phyloP scores from a whole-genome alignment of 495 filamentous ascomycete species.

The Talaromyces nanjingensis region DNA sequence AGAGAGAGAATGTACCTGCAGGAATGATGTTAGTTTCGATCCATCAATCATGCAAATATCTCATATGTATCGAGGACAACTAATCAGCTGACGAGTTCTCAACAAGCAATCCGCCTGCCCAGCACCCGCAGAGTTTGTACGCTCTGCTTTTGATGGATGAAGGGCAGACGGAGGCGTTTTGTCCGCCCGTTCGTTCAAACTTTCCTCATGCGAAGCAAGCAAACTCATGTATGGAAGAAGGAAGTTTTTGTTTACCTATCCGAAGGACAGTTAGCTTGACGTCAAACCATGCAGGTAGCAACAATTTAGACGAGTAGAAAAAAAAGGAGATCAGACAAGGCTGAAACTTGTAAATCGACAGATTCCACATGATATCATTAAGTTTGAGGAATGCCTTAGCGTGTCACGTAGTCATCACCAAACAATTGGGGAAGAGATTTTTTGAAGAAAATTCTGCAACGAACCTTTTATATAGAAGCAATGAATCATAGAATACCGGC shows the following conservation, averaged over 20 bases:
- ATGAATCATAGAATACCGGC: not conserved
- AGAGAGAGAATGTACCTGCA: conserved; percentile 17
- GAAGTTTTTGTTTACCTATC: conserved; percentile 48
- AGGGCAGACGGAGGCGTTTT: conserved; percentile 66
- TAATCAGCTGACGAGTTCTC: conserved; percentile 95
- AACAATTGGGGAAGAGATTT: conserved; percentile 22
- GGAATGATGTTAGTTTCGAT: conserved; percentile 12
- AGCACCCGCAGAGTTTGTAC: conserved; percentile 83
- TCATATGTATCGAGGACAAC: conserved; percentile 20
- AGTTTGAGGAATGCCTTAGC: conserved; percentile 97
- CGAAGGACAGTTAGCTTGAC: conserved; percentile 33
- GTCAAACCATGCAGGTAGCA: conserved; percentile 9
- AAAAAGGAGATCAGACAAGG: conserved; percentile 77
- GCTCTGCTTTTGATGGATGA: conserved; percentile 60
- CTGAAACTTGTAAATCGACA: conserved; percentile 84
- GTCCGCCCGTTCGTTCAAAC: conserved; percentile 98
- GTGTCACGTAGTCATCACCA: conserved; percentile 81
- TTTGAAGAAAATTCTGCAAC: conserved; percentile 34
- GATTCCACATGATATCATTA: conserved; percentile 81
- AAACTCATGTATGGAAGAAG: conserved; percentile 11
- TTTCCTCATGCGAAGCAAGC: conserved; percentile 61
- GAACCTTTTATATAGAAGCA: not conserved
- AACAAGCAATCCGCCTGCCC: conserved; percentile 74
- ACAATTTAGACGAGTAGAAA: too few relatives aligned
- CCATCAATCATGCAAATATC: conserved; percentile 11